Percentiles rank a stretch among this genome's conserved stretches.
phyloP scores from a whole-genome alignment of 2,329 filamentous ascomycete species.

The Nakataea oryzae region DNA sequence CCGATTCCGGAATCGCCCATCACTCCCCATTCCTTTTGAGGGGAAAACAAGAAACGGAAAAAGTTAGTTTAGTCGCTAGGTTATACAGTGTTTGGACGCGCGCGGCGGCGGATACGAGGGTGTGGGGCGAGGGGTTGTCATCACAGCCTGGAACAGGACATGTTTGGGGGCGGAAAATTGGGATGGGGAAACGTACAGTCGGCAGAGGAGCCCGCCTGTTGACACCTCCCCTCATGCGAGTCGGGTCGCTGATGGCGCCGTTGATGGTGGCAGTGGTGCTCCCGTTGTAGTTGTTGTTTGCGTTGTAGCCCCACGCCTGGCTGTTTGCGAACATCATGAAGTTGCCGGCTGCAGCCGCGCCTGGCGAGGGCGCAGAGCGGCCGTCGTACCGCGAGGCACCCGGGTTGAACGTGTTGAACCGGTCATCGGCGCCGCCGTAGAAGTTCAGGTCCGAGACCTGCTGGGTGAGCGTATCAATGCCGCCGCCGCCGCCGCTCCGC shows the following conservation, averaged over 20 bases:
- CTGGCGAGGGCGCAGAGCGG: conserved; percentile 20
- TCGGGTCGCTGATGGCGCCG: conserved; percentile 54
- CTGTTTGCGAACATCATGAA: conserved; percentile 53
- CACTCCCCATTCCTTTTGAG: conserved; percentile 6
- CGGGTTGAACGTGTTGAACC: conserved; percentile 52
- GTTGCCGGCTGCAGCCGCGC: conserved; percentile 23
- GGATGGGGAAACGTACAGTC: conserved; percentile 38
- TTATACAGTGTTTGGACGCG: not conserved
- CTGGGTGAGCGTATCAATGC: conserved; percentile 57
- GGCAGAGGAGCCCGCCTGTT: conserved; percentile 56
- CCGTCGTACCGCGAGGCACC: conserved; percentile 33
- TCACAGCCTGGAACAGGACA: conserved; percentile 9
- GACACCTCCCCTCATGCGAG: conserved; percentile 39
- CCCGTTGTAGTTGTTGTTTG: conserved; percentile 33
- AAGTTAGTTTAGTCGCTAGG: not conserved
- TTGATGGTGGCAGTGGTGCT: conserved; percentile 40
- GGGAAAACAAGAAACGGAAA: not conserved
- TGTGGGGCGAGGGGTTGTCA: not conserved
- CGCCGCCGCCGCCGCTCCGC: conserved; percentile 40
- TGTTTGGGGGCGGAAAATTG: conserved; percentile 15
- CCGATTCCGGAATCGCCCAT: conserved; percentile 5
- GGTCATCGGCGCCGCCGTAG: conserved; percentile 59
- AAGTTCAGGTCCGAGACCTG: conserved; percentile 38
- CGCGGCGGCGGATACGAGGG: not conserved
- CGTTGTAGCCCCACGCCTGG: conserved; percentile 69